Evolutionary conservation across 345 rosid species (phyloP), one percentile per base, ranked within the genome.

Genomic region (Eucalyptus polybractea): DNA sequence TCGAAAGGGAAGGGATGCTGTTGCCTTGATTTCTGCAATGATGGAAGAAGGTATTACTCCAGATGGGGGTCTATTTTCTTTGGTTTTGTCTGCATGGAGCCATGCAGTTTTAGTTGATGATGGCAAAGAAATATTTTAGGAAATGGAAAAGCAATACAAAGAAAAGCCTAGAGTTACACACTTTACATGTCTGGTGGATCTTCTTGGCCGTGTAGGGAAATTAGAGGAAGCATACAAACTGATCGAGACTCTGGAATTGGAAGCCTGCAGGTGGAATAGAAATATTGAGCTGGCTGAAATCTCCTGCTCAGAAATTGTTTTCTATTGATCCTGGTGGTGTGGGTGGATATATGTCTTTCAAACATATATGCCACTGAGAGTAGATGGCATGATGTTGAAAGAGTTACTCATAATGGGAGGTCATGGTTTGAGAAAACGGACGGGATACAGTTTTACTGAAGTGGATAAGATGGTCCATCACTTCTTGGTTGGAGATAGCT

Each of bases 41-140:
- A 21, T 87, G 9, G 51, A 67, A 80, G 76, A 60, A 42, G 83
- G 85, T 27, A 62, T 92, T 29, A 44, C 31, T 40, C 92, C 90
- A n/a, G 91, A 91, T 58, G 90, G 58, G 25, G 93, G 54, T 81
- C 90, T 89, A 87, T 47, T 91, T 50, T 89, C 90, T 87, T 90
- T 91, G 11, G 90, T 91, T 85, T 58, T 92, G 89, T 92, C 92
- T 50, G 89, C 93, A 50, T 92, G 91, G 86, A 90, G 93, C 89
- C 91, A 89, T 72, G 81, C 91, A 16, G 89, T 92, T 50, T 83
- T 92, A 90, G 89, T 92, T 76, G 89, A 86, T 27, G 92, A 90
- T 80, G 92, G 93, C 60, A 88, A 86, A 88, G 90, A 92, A 92
- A 88, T 90, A 51, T 90, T 89, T 85, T 24, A 89, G 42, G 89